A percentile compares a stretch with the other conserved stretches of the same genome.
phyloP scores from a whole-genome alignment of 805 yeast species.

The Candida ulmi region DNA sequence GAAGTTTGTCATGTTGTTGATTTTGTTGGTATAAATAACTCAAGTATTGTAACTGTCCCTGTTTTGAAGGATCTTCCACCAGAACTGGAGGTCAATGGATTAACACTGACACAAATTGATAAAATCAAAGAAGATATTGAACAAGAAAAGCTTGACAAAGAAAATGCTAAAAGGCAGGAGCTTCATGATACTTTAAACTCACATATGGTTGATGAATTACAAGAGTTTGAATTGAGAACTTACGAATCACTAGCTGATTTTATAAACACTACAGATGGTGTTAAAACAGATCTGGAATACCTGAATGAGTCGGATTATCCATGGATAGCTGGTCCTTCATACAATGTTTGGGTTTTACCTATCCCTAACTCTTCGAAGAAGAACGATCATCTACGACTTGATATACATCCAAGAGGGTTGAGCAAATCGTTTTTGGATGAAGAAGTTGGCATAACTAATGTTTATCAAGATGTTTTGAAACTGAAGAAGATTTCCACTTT shows the following conservation, averaged over 20 bases:
- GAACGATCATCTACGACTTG: slow-evolving; percentile 21
- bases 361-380: slow-evolving; percentile 14
- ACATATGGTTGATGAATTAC: neutral
- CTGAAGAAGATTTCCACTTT: slow-evolving; percentile 12
- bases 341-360: slow-evolving; percentile 27
- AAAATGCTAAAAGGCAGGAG: slow-evolving; percentile 1
- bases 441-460: slow-evolving; percentile 4
- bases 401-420: slow-evolving; percentile 10
- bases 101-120: slow-evolving; percentile 28
- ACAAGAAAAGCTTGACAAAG: slow-evolving; percentile 11
- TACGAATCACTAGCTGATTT: slow-evolving; percentile 34
- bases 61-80: slow-evolving; percentile 34
- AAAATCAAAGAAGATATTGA: slow-evolving; percentile 18
- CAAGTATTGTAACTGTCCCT: slow-evolving; percentile 52
- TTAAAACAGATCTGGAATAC: slow-evolving; percentile 3
- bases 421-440: slow-evolving; percentile 10
- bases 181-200: too few relatives aligned
- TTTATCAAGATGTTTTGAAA: slow-evolving; percentile 3
- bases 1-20: slow-evolving; percentile 69
- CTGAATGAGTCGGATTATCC: slow-evolving; percentile 24
- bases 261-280: slow-evolving; percentile 6
- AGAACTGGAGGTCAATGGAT: slow-evolving; percentile 22
- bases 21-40: slow-evolving; percentile 57
- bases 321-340: slow-evolving; percentile 28
- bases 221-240: slow-evolving; percentile 21